Conservation (phyloP, 2,329 filamentous ascomycete genomes). For the Fusarium sp. region DNA sequence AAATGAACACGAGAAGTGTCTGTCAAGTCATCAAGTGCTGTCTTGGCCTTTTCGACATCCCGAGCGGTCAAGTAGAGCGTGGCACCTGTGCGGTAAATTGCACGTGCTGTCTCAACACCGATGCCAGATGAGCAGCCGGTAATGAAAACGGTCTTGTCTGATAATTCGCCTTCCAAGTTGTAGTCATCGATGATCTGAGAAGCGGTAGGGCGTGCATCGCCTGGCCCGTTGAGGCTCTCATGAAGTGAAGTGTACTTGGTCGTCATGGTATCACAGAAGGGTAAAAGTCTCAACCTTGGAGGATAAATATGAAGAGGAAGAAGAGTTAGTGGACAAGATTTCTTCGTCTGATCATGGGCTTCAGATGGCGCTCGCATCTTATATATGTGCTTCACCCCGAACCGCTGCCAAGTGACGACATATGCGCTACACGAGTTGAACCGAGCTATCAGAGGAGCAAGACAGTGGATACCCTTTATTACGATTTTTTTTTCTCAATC, state of each 20-base stretch:
- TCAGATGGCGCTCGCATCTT: no score
- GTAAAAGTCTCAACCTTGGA: no score
- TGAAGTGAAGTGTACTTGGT: constrained; percentile 15
- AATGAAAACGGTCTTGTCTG: constrained; percentile 58
- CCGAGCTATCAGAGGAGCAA: no score
- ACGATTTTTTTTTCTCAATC: no score
- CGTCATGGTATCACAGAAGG: background rate
- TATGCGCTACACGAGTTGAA: no score
- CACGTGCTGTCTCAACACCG: constrained; percentile 60
- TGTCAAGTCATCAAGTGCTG: constrained; percentile 2
- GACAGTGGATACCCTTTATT: no score
- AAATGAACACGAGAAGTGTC: constrained; percentile 16
- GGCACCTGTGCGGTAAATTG: constrained; percentile 57
- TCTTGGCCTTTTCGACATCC: constrained; percentile 37
- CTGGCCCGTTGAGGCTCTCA: constrained; percentile 17
- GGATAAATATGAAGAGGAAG: background rate
- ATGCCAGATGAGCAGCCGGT: constrained; percentile 61
- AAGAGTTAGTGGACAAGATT: no score
- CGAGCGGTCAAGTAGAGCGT: constrained; percentile 40
- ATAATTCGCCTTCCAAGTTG: constrained; percentile 50
- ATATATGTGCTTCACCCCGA: no score
- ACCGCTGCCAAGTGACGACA: no score
- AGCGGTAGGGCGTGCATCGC: constrained; percentile 32
- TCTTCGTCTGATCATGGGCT: no score
- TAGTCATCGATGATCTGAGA: constrained; percentile 29